Base-by-base conservation (phyloP, 2,329 filamentous ascomycete species). In the Massarina eburnea region DNA sequence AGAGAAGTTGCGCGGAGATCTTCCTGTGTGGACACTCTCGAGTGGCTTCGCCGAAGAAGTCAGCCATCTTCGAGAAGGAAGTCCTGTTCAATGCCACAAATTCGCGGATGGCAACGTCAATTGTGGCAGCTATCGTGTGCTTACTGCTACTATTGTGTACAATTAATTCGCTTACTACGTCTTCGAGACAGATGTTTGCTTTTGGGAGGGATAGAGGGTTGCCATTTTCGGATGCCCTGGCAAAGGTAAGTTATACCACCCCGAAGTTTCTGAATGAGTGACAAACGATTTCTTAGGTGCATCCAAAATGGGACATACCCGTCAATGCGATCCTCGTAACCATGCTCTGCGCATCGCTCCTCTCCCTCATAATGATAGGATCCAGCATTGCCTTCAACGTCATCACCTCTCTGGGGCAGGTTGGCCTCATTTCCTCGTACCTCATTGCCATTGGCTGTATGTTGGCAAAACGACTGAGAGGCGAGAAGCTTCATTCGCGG, bases 341-440 rank as follows among this genome's bases (percentile, higher is more conserved):
- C 1, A 62, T 75, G 5, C 54, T 63, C 14, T 58, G 74, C 22
- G 64, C 71, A 5, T 54, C 68, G 7, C 58, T 73, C 2, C 64
- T 79, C 20, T 72, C 71, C 0, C 61, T 79, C 29, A 77, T 79
- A 66, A 78, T 78, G 52, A 71, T 79, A 45, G 76, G 75, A 22
- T 75, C 72, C 3, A 57, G 66, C 7, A 57, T 64, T 10, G 61
- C 61, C 1, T 62, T 64, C 48, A 62, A 64, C 46, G 52, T 52
- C 0, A 55, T 66, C 12, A 54, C 54, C 1, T 61, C 58, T 8
- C 49, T 66, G 1, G 59, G 59, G 7, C 57, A 47, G 0, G 51
- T 55, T 17, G 58, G 56, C 2, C 47, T 64, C 4, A 40, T 64
- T 10, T 58, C 58, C 1, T 63, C 60, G 2, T 62, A 62, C 45